phyloP scores from a whole-genome alignment of 2,329 filamentous ascomycete species.

The Helotiales sp. region DNA sequence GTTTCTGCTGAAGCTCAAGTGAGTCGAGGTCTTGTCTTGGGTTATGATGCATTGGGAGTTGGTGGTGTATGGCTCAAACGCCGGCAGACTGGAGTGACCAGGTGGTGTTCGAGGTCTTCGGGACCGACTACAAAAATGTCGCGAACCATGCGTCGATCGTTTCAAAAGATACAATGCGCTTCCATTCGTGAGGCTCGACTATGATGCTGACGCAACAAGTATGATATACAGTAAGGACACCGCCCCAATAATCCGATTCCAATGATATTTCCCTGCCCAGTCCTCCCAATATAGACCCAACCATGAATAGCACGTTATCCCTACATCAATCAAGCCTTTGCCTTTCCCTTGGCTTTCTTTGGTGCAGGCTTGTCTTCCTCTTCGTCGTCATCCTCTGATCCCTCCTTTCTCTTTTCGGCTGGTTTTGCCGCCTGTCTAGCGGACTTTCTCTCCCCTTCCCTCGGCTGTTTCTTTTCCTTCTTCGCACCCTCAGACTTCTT shows the following conservation, averaged over 20 bases:
- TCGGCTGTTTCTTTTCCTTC: constrained; percentile 19
- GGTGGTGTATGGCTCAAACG: too few species aligned
- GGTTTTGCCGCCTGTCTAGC: constrained; percentile 15
- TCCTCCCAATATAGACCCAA: too few species aligned
- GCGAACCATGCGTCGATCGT: too few species aligned
- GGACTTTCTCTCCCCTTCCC: constrained; percentile 21
- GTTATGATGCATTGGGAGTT: too few species aligned
- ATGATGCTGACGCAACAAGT: not conserved
- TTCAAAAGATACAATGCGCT: not conserved
- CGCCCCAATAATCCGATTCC: not conserved
- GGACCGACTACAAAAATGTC: too few species aligned
- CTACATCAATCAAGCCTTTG: not conserved
- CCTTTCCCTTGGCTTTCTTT: not conserved
- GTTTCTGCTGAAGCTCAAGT: too few species aligned
- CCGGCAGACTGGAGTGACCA: too few species aligned
- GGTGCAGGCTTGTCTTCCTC: constrained; percentile 13
- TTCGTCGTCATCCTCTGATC: constrained; percentile 10
- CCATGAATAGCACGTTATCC: too few species aligned
- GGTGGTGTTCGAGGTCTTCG: too few species aligned
- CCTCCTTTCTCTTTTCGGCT: not conserved
- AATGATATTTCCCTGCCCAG: not conserved
- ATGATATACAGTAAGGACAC: not conserved
- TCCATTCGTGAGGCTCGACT: not conserved
- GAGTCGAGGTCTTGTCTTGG: too few species aligned
- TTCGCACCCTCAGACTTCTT: constrained; percentile 31